Conservation (phyloP, 1,284 basidiomycete species). For the Leucoagaricus sp. region DNA sequence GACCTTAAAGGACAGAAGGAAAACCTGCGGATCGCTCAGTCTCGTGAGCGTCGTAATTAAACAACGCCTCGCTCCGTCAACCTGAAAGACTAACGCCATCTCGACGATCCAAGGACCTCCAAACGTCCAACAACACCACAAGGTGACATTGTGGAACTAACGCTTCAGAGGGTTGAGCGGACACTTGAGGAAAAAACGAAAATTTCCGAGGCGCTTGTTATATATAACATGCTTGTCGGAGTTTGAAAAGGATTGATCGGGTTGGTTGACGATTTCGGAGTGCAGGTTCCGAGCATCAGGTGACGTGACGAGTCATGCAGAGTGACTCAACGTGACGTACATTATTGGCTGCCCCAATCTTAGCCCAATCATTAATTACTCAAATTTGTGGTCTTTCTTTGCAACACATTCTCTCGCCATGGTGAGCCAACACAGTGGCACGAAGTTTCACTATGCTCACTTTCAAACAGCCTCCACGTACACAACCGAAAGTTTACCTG, state of each 20-base stretch:
- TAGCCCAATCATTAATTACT: no score
- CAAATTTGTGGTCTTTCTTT: no score
- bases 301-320: conserved; percentile 4
- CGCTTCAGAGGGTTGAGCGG: conserved; percentile 48
- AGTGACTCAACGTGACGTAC: not conserved
- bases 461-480: conserved; percentile 36
- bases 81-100: conserved; percentile 48
- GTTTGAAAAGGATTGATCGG: conserved; percentile 20
- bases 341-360: no score
- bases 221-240: conserved; percentile 23
- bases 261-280: not conserved
- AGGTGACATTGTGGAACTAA: conserved; percentile 14
- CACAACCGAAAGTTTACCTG: conserved; percentile 56
- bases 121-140: not conserved
- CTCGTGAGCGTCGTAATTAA: conserved; percentile 61
- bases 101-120: conserved; percentile 8
- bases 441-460: not conserved
- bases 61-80: conserved; percentile 73
- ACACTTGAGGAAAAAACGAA: conserved; percentile 39
- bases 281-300: not conserved
- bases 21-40: conserved; percentile 47
- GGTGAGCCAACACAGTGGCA: conserved; percentile 5
- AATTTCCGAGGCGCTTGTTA: conserved; percentile 19
- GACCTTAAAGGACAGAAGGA: conserved; percentile 40
- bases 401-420: no score